These are phyloP conservation scores for Penicillium taxi DNA, from an alignment of 495 filamentous ascomycete genomes.

Conservation along the genomic window DNA sequence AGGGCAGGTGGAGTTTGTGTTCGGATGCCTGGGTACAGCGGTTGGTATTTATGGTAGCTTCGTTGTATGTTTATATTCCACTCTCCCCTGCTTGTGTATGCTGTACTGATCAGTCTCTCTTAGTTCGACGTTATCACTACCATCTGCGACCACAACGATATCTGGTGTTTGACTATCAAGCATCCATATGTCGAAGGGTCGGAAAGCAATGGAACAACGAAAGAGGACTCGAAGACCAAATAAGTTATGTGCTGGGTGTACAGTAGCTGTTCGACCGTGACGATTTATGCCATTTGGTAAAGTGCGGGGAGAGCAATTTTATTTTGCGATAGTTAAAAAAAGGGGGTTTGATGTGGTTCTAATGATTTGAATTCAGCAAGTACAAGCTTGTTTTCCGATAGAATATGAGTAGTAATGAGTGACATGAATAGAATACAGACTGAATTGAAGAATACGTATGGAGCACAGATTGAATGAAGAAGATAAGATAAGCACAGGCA, in stretches of 20 bases:
- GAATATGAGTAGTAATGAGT: constrained; percentile 18
- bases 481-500: constrained; percentile 3
- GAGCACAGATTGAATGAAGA: not conserved
- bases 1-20: constrained; percentile 81
- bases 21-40: constrained; percentile 68
- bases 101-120: constrained; percentile 1
- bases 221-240: not conserved
- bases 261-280: not conserved
- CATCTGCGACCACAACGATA: constrained; percentile 96
- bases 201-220: not conserved
- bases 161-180: constrained; percentile 97
- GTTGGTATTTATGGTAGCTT: constrained; percentile 92
- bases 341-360: constrained; percentile 6
- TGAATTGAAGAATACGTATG: not conserved
- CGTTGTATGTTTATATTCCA: constrained; percentile 51
- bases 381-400: constrained; percentile 11
- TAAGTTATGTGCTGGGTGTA: not conserved
- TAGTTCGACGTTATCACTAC: constrained; percentile 85
- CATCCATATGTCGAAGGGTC: constrained; percentile 35
- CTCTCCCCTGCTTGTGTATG: not conserved
- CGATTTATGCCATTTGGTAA: constrained; percentile 6
- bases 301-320: constrained; percentile 8
- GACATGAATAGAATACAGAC: constrained; percentile 1
- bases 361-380: constrained; percentile 16
- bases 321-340: constrained; percentile 1